Evolutionary conservation across 768 basidiomycete species (phyloP).

Genomic region (Mycena metata): DNA sequence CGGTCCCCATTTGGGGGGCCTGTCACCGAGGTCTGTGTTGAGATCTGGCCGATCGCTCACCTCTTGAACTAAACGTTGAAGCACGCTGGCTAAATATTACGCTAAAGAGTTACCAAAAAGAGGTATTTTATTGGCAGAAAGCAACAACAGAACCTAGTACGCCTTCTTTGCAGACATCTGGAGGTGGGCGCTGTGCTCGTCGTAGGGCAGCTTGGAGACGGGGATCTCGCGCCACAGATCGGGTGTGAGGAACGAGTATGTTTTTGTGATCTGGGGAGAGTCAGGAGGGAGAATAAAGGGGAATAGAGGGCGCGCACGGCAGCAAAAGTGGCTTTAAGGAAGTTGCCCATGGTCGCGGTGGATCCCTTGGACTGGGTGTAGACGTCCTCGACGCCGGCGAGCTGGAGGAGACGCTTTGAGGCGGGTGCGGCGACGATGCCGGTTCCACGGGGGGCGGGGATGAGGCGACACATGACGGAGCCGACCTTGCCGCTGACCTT

Average conservation of each 20-base stretch:
- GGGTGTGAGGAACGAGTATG: constrained; percentile 97
- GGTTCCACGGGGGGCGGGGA: constrained; percentile 98
- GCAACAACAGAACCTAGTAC: constrained; percentile 56
- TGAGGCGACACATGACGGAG: constrained; percentile 99
- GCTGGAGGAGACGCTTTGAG: constrained; percentile 94
- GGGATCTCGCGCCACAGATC: constrained; percentile 98
- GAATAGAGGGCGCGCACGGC: constrained; percentile 67
- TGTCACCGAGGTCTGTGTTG: too few relatives aligned
- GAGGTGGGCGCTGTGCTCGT: constrained; percentile 95
- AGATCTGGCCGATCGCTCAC: too few relatives aligned
- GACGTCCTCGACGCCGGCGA: constrained; percentile 97
- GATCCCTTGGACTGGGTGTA: constrained; percentile 99
- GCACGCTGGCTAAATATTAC: background rate
- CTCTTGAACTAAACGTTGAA: too few relatives aligned
- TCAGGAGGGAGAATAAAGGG: constrained; percentile 8
- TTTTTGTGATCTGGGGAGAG: constrained; percentile 87
- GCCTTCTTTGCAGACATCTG: constrained; percentile 87
- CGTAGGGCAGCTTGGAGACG: constrained; percentile 90
- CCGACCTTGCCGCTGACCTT: constrained; percentile 99
- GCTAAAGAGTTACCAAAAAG: background rate
- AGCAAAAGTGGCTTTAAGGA: constrained; percentile 97
- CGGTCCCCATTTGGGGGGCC: too few relatives aligned
- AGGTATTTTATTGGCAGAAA: constrained; percentile 16
- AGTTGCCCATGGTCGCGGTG: constrained; percentile 99
- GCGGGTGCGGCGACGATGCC: constrained; percentile 99